A percentile compares a stretch with the other conserved stretches of the same genome.
Conservation (phyloP, 2,329 filamentous ascomycete genomes). For the Aspergillus tamarii region DNA sequence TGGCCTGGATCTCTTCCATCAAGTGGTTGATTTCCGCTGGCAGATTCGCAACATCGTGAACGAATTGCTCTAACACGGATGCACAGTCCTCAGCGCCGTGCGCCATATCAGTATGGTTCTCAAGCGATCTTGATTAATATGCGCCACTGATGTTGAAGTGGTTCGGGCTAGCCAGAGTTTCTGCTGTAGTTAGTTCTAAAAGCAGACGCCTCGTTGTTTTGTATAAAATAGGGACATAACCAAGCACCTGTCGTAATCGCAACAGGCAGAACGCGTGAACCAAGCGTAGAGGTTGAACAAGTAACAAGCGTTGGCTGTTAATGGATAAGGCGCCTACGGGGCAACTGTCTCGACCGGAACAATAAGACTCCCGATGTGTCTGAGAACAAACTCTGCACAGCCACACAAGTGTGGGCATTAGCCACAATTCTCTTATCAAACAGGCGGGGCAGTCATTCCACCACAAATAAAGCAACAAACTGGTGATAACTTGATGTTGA, state of each 20-base stretch:
- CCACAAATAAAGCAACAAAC: constrained; percentile 3
- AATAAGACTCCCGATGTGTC: background rate
- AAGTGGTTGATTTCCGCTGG: constrained; percentile 67
- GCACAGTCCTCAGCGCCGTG: constrained; percentile 62
- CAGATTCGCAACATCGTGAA: constrained; percentile 65
- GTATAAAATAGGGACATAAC: background rate
- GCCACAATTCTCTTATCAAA: constrained; percentile 6
- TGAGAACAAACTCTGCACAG: background rate
- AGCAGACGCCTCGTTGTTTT: background rate
- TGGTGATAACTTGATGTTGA: background rate
- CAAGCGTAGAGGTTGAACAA: background rate
- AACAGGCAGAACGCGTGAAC: background rate
- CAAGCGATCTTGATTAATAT: background rate
- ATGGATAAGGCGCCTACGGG: constrained; percentile 1
- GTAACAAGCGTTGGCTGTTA: background rate
- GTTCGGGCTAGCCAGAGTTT: background rate
- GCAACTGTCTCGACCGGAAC: background rate
- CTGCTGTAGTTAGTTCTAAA: background rate
- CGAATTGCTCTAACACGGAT: constrained; percentile 66
- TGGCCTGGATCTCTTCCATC: constrained; percentile 68
- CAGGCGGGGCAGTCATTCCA: background rate
- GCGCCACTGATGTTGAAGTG: background rate
- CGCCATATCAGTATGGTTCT: constrained; percentile 42
- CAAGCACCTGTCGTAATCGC: background rate
- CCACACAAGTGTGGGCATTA: background rate